Percentiles rank a stretch among this genome's conserved stretches.
Evolutionary conservation across 768 basidiomycete genomes (phyloP).

Genomic region (Trametes gibbosa): DNA sequence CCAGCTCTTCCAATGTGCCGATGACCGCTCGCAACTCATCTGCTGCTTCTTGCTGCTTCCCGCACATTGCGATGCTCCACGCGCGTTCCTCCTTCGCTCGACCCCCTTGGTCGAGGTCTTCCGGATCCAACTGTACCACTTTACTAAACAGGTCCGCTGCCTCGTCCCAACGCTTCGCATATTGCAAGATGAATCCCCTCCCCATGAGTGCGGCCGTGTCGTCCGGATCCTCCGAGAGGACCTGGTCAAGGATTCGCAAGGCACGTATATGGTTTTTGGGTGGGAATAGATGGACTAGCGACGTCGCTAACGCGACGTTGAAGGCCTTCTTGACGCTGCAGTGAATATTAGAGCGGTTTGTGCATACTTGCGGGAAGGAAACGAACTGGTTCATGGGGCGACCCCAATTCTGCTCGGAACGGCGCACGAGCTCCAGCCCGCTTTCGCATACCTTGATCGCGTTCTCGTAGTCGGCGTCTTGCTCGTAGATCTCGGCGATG

Average conservation of each 20-base stretch:
- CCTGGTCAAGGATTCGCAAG: conserved; percentile 64
- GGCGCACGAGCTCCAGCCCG: conserved; percentile 56
- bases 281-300: conserved; percentile 81
- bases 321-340: conserved; percentile 64
- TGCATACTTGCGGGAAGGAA: background rate
- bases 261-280: conserved; percentile 90
- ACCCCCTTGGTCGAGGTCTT: conserved; percentile 45
- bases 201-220: conserved; percentile 70
- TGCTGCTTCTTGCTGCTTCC: conserved; percentile 45
- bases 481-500: conserved; percentile 59
- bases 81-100: conserved; percentile 79
- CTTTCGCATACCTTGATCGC: conserved; percentile 69
- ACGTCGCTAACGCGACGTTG: conserved; percentile 67
- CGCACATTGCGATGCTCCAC: conserved; percentile 74
- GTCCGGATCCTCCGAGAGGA: conserved; percentile 59
- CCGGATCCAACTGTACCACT: conserved; percentile 48
- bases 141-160: conserved; percentile 61
- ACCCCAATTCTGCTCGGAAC: conserved; percentile 56
- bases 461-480: conserved; percentile 71
- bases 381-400: conserved; percentile 49
- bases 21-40: conserved; percentile 49
- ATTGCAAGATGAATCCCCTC: conserved; percentile 69
- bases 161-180: conserved; percentile 61
- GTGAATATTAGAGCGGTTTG: background rate
- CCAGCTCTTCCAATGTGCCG: conserved; percentile 40